A percentile compares a stretch with the other conserved stretches of the same genome.
Evolutionary conservation across 306 rosid species (phyloP).

Genomic region (Pterocarpus macrocarpus): DNA sequence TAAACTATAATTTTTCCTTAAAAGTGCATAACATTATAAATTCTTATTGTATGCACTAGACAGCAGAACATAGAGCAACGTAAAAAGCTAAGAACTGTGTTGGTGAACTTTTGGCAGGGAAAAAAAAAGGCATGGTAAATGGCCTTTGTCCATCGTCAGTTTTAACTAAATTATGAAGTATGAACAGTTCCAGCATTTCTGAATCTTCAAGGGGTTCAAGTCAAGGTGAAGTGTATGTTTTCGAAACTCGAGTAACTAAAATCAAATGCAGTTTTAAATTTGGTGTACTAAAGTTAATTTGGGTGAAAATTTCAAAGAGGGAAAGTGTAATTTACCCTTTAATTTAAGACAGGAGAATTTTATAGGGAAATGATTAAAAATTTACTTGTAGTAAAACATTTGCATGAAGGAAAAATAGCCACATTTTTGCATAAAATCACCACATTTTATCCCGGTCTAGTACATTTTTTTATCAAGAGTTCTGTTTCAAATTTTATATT

Average conservation of each 20-base stretch:
- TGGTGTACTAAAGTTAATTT: background rate
- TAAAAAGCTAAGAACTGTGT: no score
- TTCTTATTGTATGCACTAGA: no score
- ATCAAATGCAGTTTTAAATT: conserved; percentile 1
- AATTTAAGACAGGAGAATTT: conserved; percentile 6
- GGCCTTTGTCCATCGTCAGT: background rate
- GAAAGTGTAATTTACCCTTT: conserved; percentile 20
- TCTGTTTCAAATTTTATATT: conserved; percentile 1
- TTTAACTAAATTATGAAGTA: background rate
- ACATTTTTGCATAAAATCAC: background rate
- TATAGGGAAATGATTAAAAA: background rate
- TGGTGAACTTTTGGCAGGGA: no score
- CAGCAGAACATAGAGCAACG: no score
- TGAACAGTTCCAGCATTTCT: background rate
- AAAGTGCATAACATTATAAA: no score
- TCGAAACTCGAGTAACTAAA: background rate
- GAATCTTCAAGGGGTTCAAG: background rate
- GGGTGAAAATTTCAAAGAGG: background rate
- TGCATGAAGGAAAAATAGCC: background rate
- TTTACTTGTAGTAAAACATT: background rate
- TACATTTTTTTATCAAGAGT: conserved; percentile 3
- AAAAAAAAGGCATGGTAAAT: background rate
- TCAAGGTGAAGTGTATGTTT: conserved; percentile 4
- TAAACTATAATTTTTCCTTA: no score
- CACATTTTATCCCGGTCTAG: background rate